Base-by-base conservation (phyloP, 2,329 filamentous ascomycete species). In the Pleoardoris graminearum region DNA sequence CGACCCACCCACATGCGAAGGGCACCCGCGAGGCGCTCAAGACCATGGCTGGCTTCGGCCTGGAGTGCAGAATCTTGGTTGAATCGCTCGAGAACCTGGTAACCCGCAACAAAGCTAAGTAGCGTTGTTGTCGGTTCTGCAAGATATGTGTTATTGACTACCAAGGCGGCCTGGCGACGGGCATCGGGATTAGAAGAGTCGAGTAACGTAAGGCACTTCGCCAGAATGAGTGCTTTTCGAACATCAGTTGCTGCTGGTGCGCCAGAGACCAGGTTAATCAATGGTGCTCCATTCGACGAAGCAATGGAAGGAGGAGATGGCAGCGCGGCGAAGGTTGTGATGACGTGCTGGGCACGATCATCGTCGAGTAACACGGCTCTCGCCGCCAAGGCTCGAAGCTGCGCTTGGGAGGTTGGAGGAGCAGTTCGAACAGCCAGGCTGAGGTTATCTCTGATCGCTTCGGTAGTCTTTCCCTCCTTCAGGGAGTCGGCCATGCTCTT, bases 351-450 rank as follows among this genome's bases (percentile, higher is more conserved):
- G 14, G 79, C 72, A 29, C 82, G 79, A 48, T 80, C 75, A 7
- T 77, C 70, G 47, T 82, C 79, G n/a, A 80, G 77, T 25, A 86
- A 77, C 2, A 86, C 77, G 7, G 84, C 81, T 63, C 82, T 82
- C 56, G 83, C 81, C 11, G 82, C 81, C 4, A 85, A 73, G 12
- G 83, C 81, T 38, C 84, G 77, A 10, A 81, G 77, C 46, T 84
- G 80, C 2, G 89, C 87, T 19, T 85, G 84, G 1, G 91, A 96
- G 11, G 88, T 89, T 32, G 88, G 85, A 0, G 93, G 93, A 0
- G 92, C 90, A 7, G 85, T 82, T 52, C 83, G 82, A 56, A 90
- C 79, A 2, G 92, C 90, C 29, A 90, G 79, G 0, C 84, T 80
- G 27, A 96, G 79, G 50, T 85, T 79, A 30, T 75, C 69, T 48